Percentiles rank a stretch among this genome's conserved stretches.
Evolutionary conservation across 2,329 filamentous ascomycete species (phyloP).

Genomic region (Chaetoscypha palmicola): DNA sequence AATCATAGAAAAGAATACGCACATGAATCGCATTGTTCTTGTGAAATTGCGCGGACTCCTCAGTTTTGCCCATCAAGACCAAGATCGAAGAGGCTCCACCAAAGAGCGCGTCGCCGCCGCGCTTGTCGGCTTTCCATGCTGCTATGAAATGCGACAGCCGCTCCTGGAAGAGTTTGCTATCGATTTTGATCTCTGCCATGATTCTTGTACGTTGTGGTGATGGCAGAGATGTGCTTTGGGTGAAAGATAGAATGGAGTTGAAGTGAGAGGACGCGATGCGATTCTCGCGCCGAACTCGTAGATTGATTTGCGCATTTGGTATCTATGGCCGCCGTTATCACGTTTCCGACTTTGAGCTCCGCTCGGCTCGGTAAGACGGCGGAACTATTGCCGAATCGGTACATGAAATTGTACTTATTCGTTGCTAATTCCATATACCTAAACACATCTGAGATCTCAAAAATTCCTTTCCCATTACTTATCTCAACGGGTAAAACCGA

Average conservation of each 20-base stretch:
- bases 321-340: background rate
- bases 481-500: too few species aligned
- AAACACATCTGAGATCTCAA: too few species aligned
- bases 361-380: too few species aligned
- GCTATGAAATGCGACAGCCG: conserved; percentile 80
- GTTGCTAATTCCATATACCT: too few species aligned
- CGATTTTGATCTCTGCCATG: conserved; percentile 82
- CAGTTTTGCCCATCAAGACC: conserved; percentile 90
- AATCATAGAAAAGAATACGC: too few species aligned
- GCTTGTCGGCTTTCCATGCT: conserved; percentile 95
- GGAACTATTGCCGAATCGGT: too few species aligned
- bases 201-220: background rate
- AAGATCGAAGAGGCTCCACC: conserved; percentile 80
- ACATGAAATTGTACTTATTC: too few species aligned
- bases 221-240: conserved; percentile 5
- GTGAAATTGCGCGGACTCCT: conserved; percentile 77
- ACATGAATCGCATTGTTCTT: conserved; percentile 98
- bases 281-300: conserved; percentile 1
- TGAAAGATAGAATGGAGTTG: background rate
- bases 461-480: too few species aligned
- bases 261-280: background rate
- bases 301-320: conserved; percentile 3
- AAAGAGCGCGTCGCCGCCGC: conserved; percentile 77
- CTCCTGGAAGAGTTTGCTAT: conserved; percentile 88
- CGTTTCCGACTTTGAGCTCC: too few species aligned